A percentile compares a stretch with the other conserved stretches of the same genome.
These are phyloP conservation scores for Ceratobasidium papillatum DNA, from an alignment of 1,284 basidiomycete genomes.

Conservation along the genomic window DNA sequence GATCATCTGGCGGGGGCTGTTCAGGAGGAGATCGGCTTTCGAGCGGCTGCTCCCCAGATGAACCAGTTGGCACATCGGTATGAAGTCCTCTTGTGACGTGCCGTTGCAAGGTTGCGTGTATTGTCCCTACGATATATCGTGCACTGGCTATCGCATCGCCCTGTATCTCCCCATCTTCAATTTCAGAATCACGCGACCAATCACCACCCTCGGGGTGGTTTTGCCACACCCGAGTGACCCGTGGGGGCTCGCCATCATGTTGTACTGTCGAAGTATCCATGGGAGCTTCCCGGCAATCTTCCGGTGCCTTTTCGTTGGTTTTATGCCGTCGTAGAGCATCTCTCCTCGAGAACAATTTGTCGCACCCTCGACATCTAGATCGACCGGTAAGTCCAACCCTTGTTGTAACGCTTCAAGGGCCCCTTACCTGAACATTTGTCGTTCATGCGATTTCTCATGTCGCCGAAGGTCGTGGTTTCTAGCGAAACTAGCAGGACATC, in stretches of 20 bases:
- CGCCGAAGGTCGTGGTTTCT: slow-evolving; percentile 80
- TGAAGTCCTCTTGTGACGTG: slow-evolving; percentile 36
- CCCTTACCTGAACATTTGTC: slow-evolving; percentile 59
- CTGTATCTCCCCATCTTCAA: slow-evolving; percentile 43
- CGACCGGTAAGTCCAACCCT: background rate
- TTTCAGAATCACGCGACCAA: slow-evolving; percentile 27
- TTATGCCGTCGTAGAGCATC: slow-evolving; percentile 77
- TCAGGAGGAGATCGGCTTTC: background rate
- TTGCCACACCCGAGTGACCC: slow-evolving; percentile 22
- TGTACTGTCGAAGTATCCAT: slow-evolving; percentile 41
- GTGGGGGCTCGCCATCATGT: slow-evolving; percentile 34
- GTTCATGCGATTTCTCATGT: slow-evolving; percentile 71
- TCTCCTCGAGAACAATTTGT: slow-evolving; percentile 73
- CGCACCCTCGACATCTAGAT: slow-evolving; percentile 71
- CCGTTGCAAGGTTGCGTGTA: slow-evolving; percentile 39
- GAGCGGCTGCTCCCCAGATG: background rate
- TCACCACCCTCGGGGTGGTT: slow-evolving; percentile 19
- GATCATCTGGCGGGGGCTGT: background rate
- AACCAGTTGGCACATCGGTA: background rate
- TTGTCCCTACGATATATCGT: slow-evolving; percentile 28
- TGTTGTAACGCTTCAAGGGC: no score
- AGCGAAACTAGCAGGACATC: slow-evolving; percentile 74
- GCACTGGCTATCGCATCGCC: slow-evolving; percentile 36
- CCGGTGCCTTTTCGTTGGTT: slow-evolving; percentile 53
- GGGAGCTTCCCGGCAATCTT: slow-evolving; percentile 54